Conservation (phyloP, 1,284 basidiomycete species). For the Inonotus obliquus region DNA sequence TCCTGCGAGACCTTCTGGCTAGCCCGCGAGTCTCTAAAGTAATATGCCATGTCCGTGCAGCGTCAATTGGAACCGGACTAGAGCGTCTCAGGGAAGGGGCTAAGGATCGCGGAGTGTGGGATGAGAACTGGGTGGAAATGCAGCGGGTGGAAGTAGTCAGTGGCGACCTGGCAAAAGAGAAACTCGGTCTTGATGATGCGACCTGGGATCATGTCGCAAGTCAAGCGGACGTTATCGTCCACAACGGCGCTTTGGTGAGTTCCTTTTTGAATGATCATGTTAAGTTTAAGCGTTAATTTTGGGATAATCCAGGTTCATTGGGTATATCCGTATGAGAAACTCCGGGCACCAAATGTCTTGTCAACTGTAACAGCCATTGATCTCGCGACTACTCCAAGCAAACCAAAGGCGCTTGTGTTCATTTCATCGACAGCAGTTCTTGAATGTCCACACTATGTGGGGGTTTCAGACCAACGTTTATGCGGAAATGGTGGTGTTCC, state of each 20-base stretch:
- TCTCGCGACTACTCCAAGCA: constrained; percentile 63
- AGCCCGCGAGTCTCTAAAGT: constrained; percentile 74
- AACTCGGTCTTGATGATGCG: constrained; percentile 68
- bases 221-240: constrained; percentile 84
- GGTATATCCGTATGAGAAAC: constrained; percentile 96
- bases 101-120: constrained; percentile 89
- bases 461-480: constrained; percentile 72
- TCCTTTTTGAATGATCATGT: not conserved
- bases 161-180: constrained; percentile 81
- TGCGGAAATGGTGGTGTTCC: constrained; percentile 63
- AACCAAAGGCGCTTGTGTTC: constrained; percentile 84
- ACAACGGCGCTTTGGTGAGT: constrained; percentile 93
- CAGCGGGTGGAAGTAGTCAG: constrained; percentile 77
- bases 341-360: constrained; percentile 89
- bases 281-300: not conserved
- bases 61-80: constrained; percentile 60
- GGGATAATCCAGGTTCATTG: constrained; percentile 75
- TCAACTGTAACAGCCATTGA: constrained; percentile 83
- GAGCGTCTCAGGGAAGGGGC: constrained; percentile 73
- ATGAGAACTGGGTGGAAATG: constrained; percentile 76
- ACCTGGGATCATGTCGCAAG: constrained; percentile 68
- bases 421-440: constrained; percentile 94
- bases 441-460: constrained; percentile 88
- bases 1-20: constrained; percentile 78
- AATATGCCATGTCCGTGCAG: constrained; percentile 85